Evolutionary conservation across 2,329 filamentous ascomycete species (phyloP), one percentile per base, ranked within the genome.

Genomic region (Kalmusia sp.): DNA sequence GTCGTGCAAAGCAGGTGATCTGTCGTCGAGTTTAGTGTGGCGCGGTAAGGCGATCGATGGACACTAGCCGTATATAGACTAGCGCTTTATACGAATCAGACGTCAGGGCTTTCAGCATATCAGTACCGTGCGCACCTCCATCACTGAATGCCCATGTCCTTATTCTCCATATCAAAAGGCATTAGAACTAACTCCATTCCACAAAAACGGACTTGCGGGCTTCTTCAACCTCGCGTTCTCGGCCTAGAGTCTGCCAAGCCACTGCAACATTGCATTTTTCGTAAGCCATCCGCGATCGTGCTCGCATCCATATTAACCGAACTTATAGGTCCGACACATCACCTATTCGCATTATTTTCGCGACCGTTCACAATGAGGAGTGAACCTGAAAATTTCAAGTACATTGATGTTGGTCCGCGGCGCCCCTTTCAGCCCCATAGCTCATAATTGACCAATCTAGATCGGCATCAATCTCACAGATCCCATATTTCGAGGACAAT

Each of bases 381-480:
- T 38, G 53, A 61, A 30, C 14, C 53, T 11, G 35, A 51, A 2
- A 54, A 61, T 28, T 40, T 74, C 6, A 65, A 66, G 61, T 79
- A 78, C 55, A 71, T 76, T 50, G 77, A 79, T 75, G 77, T 79
- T 63, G 66, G 77, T 77, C 53, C 59, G 63, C 70, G 51, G 41
- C 37, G 44, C 51, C 52, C 30, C 44, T 46, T 48, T 40, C 40
- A 44, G n/a, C 44, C 25, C 37, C 49, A 34, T 30, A 33, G 52
- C 25, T 27, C 33, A 24, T 34, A 39, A 30, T 50, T 67, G 43
- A 67, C 31, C 15, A 51, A 6, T 24, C 11, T 63, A 89, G 84
- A 85, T 99, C 68, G 95, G 93, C 52, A 97, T 99, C 81, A 99
- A 99, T 75, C 84, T 99, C 50, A 90, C 93, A 48, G 95, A 99